A percentile compares a stretch with the other conserved stretches of the same genome.
These are phyloP conservation scores for Capsella rubella DNA, from an alignment of 441 rosid species.

Conservation along the genomic window DNA sequence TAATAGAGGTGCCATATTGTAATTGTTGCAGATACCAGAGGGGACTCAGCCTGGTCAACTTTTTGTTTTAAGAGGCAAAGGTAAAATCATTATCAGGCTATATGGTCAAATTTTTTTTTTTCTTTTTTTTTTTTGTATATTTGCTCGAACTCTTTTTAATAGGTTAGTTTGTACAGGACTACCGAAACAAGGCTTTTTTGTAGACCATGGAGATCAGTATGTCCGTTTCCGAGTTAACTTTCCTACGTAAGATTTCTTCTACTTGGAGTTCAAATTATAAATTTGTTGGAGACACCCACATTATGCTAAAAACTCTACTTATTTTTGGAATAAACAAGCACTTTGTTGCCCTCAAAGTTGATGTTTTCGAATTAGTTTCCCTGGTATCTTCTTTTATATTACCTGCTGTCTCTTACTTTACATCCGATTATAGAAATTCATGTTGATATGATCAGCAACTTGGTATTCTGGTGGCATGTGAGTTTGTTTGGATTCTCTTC, in stretches of 20 bases:
- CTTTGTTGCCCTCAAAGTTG: constrained; percentile 11
- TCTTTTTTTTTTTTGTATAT: neutral
- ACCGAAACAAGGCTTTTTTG: constrained; percentile 71
- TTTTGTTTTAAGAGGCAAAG: constrained; percentile 82
- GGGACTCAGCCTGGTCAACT: constrained; percentile 89
- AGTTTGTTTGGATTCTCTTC: constrained; percentile 15
- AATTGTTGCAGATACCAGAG: constrained; percentile 73
- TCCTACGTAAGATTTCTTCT: constrained; percentile 67
- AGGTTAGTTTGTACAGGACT: constrained; percentile 62
- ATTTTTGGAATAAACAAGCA: constrained; percentile 2
- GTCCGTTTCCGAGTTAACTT: constrained; percentile 78
- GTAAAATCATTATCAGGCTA: constrained; percentile 45
- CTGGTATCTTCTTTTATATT: no score
- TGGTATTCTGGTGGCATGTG: constrained; percentile 13
- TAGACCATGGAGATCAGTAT: constrained; percentile 83
- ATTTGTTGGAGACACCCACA: constrained; percentile 10
- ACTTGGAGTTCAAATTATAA: neutral
- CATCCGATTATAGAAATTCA: neutral
- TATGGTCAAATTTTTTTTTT: neutral
- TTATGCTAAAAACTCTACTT: constrained; percentile 12
- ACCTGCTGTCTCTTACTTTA: neutral
- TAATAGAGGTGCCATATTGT: constrained; percentile 28
- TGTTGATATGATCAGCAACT: constrained; percentile 14
- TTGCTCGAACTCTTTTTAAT: constrained; percentile 35
- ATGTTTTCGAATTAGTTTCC: neutral